These are phyloP conservation scores for Papiliotrema laurentii DNA, from an alignment of 1,284 basidiomycete genomes.

Conservation along the genomic window DNA sequence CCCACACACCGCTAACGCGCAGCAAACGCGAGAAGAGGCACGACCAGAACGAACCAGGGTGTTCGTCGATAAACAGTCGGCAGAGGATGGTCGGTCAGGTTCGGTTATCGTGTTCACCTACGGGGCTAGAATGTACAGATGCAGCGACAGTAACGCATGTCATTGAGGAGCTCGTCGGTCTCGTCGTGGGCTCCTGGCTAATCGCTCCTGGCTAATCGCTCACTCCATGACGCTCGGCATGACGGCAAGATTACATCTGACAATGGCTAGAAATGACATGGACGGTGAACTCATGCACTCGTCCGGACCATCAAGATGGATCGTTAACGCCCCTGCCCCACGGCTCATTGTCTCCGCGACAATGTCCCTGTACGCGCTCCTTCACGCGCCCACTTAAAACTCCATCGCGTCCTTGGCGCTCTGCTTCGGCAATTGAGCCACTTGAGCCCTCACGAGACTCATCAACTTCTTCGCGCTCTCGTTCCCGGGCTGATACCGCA, in stretches of 20 bases:
- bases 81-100: neutral
- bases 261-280: no score
- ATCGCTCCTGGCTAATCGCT: no score
- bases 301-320: no score
- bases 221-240: no score
- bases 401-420: conserved; percentile 31
- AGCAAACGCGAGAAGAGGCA: conserved; percentile 47
- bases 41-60: conserved; percentile 45
- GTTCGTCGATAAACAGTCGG: conserved; percentile 38
- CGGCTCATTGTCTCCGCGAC: no score
- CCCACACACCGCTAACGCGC: conserved; percentile 4
- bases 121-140: neutral
- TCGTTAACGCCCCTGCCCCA: no score
- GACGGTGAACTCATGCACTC: no score
- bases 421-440: conserved; percentile 33
- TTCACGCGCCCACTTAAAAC: conserved; percentile 19
- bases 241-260: no score
- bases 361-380: neutral
- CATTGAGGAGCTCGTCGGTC: no score
- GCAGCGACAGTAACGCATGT: no score
- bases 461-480: conserved; percentile 40
- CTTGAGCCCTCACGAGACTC: conserved; percentile 26
- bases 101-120: no score
- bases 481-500: conserved; percentile 32
- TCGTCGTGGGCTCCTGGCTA: no score